Evolutionary conservation across 1,284 basidiomycete genomes (phyloP).

Genomic region (Papiliotrema nemorosa): DNA sequence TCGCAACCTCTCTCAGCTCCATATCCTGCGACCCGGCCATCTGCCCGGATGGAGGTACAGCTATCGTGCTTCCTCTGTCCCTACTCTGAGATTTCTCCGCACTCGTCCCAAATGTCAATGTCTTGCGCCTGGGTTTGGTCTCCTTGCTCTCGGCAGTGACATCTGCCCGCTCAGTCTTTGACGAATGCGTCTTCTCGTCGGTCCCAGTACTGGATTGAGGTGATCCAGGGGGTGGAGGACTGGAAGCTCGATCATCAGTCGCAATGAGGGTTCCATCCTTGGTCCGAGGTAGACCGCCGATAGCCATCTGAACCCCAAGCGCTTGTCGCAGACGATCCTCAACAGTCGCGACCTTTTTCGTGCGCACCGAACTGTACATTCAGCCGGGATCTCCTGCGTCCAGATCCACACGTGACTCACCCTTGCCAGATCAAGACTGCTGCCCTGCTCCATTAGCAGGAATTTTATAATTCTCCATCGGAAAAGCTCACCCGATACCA

Average conservation of each 20-base stretch:
- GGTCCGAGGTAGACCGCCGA: constrained; percentile 6
- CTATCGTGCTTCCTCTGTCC: background rate
- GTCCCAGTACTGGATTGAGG: background rate
- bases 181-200: background rate
- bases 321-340: constrained; percentile 66
- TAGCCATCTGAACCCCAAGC: constrained; percentile 52
- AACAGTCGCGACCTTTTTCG: constrained; percentile 72
- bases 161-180: no score
- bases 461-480: background rate
- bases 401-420: constrained; percentile 4
- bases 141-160: no score
- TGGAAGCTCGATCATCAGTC: background rate
- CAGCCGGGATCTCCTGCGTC: no score
- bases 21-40: constrained; percentile 66
- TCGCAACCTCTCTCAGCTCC: constrained; percentile 64
- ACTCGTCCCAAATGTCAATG: background rate
- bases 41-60: background rate
- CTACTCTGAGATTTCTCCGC: background rate
- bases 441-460: constrained; percentile 48
- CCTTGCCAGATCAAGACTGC: constrained; percentile 76
- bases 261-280: constrained; percentile 2
- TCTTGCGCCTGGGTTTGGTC: background rate
- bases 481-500: constrained; percentile 57
- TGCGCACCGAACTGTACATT: constrained; percentile 56
- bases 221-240: background rate